phyloP scores from a whole-genome alignment of 768 basidiomycete genomes.

The Leccinum olivaceopallidum region DNA sequence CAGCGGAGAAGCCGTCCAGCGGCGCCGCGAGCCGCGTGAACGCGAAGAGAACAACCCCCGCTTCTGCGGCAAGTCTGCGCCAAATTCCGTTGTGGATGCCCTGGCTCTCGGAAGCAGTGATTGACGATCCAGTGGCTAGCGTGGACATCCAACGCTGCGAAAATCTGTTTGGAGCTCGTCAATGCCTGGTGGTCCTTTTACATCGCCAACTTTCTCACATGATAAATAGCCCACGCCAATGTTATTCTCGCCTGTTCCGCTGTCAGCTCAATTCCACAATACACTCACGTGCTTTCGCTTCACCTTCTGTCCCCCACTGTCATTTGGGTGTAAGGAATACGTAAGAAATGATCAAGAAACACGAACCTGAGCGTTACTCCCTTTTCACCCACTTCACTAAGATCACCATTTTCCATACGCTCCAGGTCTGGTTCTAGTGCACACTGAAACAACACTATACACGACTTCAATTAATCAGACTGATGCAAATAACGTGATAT shows the following conservation, averaged over 20 bases:
- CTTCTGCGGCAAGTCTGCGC: conserved; percentile 16
- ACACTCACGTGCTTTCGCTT: neutral
- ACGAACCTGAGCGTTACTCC: conserved; percentile 52
- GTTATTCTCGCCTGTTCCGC: conserved; percentile 45
- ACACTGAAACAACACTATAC: conserved; percentile 38
- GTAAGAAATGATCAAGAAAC: neutral
- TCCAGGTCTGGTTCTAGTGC: conserved; percentile 44
- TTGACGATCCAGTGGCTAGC: conserved; percentile 45
- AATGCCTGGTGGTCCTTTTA: neutral
- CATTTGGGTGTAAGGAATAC: neutral
- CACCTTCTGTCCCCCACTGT: conserved; percentile 16
- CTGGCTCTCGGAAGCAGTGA: neutral
- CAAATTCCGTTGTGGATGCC: conserved; percentile 26
- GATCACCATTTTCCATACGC: conserved; percentile 57
- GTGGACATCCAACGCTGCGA: conserved; percentile 61
- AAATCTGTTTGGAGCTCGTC: conserved; percentile 18
- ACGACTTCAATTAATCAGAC: neutral
- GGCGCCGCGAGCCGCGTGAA: conserved; percentile 22
- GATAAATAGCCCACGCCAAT: conserved; percentile 55
- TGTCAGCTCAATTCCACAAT: neutral
- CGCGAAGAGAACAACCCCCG: conserved; percentile 15
- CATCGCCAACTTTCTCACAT: conserved; percentile 38
- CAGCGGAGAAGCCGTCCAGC: conserved; percentile 19
- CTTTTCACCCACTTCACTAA: conserved; percentile 71
- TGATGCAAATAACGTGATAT: neutral